Evolutionary conservation across 768 basidiomycete genomes (phyloP), one percentile per base, ranked within the genome.

Genomic region (Trametes gibbosa): DNA sequence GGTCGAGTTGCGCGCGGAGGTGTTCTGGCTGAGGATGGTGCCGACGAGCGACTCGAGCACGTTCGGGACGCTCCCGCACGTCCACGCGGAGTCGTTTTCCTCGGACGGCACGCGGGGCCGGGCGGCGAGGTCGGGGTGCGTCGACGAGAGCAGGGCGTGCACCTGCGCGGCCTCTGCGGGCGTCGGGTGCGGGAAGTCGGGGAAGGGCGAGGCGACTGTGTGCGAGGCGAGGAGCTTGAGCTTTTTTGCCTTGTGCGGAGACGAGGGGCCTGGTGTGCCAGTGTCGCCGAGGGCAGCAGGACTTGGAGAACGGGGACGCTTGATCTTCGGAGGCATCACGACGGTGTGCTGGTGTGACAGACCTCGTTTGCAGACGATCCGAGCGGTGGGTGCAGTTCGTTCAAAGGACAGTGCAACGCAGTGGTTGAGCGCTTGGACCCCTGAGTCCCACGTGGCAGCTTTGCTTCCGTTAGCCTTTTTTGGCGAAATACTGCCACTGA

Each of bases 21-120:
- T 85, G 60, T 83, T 84, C 65, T 85, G 84, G 32, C 83, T 84
- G 32, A 86, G 79, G 56, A 86, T 76, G 0, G 82, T 83, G 23
- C 76, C 80, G 37, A 86, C 81, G 59, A 85, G 77, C 12, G 81
- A 71, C 59, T 84, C 84, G 55, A 85, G 74, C 59, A 85, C 81
- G 63, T 85, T 80, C 2, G 79, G 77, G 2, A 77, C 76, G 39
- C 74, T 68, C 2, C 79, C 81, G 50, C 79, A 80, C 0, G 79
- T 78, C 56, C 64, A 53, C 5, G 79, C 79, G 8, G 82, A 73
- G 59, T 81, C 77, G 43, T 62, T 71, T 17, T n/a, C 41, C 9
- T 59, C 58, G 16, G 64, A 37, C 41, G 76, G 71, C 7, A 63
- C 21, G 8, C 56, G 61, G 39, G 73, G 73, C 41, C 69, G 66